Evolutionary conservation across 2,329 filamentous ascomycete species (phyloP).

Genomic region (Furcasterigmium sp.): DNA sequence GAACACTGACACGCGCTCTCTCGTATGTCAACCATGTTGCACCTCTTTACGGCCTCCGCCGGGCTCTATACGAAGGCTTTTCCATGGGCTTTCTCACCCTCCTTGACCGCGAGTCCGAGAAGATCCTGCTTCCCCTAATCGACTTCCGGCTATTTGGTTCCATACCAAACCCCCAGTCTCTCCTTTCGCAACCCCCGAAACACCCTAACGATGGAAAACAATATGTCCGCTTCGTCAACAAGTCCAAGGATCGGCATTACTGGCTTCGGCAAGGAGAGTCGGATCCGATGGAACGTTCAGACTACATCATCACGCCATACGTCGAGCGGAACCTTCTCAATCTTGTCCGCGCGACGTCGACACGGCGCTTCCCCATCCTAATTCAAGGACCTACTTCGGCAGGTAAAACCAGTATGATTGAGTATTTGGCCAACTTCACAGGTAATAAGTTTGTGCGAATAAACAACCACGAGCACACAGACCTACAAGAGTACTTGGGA

Average conservation of each 20-base stretch:
- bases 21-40: slow-evolving; percentile 84
- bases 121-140: slow-evolving; percentile 72
- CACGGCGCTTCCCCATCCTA: slow-evolving; percentile 83
- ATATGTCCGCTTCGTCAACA: slow-evolving; percentile 75
- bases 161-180: slow-evolving; percentile 61
- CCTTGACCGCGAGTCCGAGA: slow-evolving; percentile 76
- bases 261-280: slow-evolving; percentile 79
- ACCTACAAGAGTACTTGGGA: slow-evolving; percentile 94
- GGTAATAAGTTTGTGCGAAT: slow-evolving; percentile 97
- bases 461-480: slow-evolving; percentile 99
- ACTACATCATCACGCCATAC: slow-evolving; percentile 96
- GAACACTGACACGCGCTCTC: slow-evolving; percentile 85
- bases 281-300: slow-evolving; percentile 63
- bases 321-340: slow-evolving; percentile 94
- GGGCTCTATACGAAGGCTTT: slow-evolving; percentile 90
- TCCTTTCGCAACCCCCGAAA: slow-evolving; percentile 73
- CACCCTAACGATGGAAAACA: slow-evolving; percentile 69
- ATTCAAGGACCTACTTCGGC: slow-evolving; percentile 96
- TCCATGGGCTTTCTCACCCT: slow-evolving; percentile 97
- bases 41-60: slow-evolving; percentile 74
- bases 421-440: slow-evolving; percentile 93
- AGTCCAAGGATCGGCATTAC: slow-evolving; percentile 65
- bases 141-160: slow-evolving; percentile 72
- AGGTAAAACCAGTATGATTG: slow-evolving; percentile 99
- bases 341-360: slow-evolving; percentile 87